Evolutionary conservation across 345 rosid genomes (phyloP), one percentile per base, ranked within the genome.

Genomic region (Clausena lansium): DNA sequence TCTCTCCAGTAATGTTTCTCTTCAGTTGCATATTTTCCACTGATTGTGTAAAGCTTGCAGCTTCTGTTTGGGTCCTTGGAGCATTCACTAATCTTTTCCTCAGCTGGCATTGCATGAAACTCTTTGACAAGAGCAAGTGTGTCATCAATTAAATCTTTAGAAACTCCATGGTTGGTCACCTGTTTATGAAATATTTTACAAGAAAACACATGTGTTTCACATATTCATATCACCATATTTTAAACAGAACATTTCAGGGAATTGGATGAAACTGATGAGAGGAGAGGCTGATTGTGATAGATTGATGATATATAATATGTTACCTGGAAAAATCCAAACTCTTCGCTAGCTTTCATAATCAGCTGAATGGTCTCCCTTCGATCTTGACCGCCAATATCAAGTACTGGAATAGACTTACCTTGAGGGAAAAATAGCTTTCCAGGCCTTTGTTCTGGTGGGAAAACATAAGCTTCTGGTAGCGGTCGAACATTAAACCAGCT

Each of bases 241-340:
- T 36, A 6, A 20, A 14, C 14, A 54, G 35, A 77, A 45, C 9
- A 52, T 28, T 22, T n/a, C 74, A 24, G 7, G 19, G 20, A 73
- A 30, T 24, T 3, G 14, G 20, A 52, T 45, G 41, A 35, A 30
- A 19, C 13, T 20, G 24, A 24, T 25, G 28, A 1, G 36, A 70
- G 4, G 25, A 7, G 4, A 59, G 22, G 1, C 4, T 54, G 63
- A 74, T 52, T 17, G 4, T 4, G 15, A 52, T 20, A 13, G 27
- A 45, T 45, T 45, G 17, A 45, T 28, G 3, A 50, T 61, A 36
- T 32, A 19, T 5, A 24, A 27, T 52, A 52, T 17, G 22, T 17
- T 52, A 86, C 89, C 85, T 80, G 87, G 35, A 86, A 86, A 60
- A 84, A 77, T 50, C 87, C 85, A 19, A 73, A 82, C 68, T 82